Base-by-base conservation (phyloP, 306 rosid genomes). In the Cicer judaicum region DNA sequence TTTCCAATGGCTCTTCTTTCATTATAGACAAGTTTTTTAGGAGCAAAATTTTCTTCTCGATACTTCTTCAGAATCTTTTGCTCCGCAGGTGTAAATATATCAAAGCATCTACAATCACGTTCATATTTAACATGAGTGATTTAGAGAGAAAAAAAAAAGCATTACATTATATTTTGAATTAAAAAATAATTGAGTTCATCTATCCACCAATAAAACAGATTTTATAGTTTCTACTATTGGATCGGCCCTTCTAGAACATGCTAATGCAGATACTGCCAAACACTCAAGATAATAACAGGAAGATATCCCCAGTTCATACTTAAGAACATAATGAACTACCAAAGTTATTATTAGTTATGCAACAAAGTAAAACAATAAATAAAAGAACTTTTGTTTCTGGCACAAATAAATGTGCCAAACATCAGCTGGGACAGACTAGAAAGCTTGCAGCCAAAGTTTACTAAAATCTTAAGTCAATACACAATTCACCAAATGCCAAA, bases 1-100 rank as follows among this genome's bases (percentile, higher is more conserved):
- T 95, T 95, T 67, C 98, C 98, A 46, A 95, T 92, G 64, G 99
- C 98, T 83, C 99, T 89, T 86, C 99, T 90, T 83, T 90, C 97
- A 55, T 64, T 73, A 50, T 90, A 92, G 59, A 90, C 80, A 7
- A 95, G 98, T 81, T 49, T 82, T 85, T 95, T 95, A 15, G 93
- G 86, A 15, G 97, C 98, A 79, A 95, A 95, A 83, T 95, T 92
- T 77, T 89, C 91, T 75, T 80, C 75, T 65, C 98, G 93, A 64
- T 92, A 95, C 78, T 90, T 89, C 78, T 79, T 89, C 85, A 92
- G 81, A 60, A 92, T 82, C 77, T 81, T 86, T 78, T 92, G 97
- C 85, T 95, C 92, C 71, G 46, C 80, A 0, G 91, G 86, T 43
- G 82, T 81, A 76, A 95, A 92, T 78, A 92, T 95, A 73, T 90